Evolutionary conservation across 345 rosid genomes (phyloP), one percentile per base, ranked within the genome.

Genomic region (Boechera stricta): DNA sequence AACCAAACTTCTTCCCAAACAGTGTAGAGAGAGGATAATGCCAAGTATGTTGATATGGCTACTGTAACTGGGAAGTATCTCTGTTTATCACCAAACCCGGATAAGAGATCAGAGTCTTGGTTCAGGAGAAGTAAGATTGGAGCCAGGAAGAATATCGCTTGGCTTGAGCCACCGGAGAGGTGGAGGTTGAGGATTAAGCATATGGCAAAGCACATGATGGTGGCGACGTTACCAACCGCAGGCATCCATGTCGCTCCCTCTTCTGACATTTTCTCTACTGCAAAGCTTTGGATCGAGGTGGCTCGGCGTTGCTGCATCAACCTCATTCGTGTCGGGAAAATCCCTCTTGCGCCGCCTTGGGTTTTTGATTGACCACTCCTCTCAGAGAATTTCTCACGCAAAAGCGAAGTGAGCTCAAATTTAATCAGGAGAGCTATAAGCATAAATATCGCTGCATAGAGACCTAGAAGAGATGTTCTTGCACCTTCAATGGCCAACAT

Each of bases 241-340:
- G 99, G 99, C 99, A 96, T 96, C 99, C 99, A 96, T 24, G 97
- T 96, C 13, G 76, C 82, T 66, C 97, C 99, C 73, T 96, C 96
- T 52, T 94, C 91, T 42, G 96, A 91, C 87, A 96, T 92, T 81
- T 86, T 89, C 88, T 93, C 94, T 76, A 93, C 85, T 16, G 97
- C 87, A 84, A 93, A 90, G 80, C 85, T 78, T 51, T 92, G 91
- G 44, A 82, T 88, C 7, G 90, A 65, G 63, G 91, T 81, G 52
- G 89, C 86, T 12, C 90, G 91, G 29, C 96, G 96, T 71, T 91
- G 97, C 84, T 93, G 98, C 96, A 96, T 86, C 84, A 90, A 89
- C 83, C 99, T 91, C 96, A 83, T 90, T 74, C 97, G 82, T 39
- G 91, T 80, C 5, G 88, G 89, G 77, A 86, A 83, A 29, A 75